phyloP scores from a whole-genome alignment of 495 filamentous ascomycete species.

The Tuber calosporum region DNA sequence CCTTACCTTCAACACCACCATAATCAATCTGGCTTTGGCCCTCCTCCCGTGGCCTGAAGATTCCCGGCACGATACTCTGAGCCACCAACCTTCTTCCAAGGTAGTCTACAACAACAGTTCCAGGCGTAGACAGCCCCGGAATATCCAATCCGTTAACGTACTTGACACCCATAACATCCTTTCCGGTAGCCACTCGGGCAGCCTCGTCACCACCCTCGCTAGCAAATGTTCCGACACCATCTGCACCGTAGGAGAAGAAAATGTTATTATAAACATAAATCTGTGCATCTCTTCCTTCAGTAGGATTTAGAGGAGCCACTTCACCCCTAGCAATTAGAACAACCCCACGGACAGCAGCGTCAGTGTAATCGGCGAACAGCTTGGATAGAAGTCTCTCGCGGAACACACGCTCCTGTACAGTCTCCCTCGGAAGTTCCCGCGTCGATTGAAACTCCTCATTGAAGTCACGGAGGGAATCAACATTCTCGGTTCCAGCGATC shows the following conservation, averaged over 20 bases:
- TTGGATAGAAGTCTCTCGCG: slow-evolving; percentile 88
- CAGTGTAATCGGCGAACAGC: slow-evolving; percentile 94
- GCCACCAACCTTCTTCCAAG: slow-evolving; percentile 94
- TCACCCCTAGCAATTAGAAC: slow-evolving; percentile 88
- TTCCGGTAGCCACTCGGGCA: slow-evolving; percentile 89
- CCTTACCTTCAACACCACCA: slow-evolving; percentile 94
- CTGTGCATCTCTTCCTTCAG: slow-evolving; percentile 83
- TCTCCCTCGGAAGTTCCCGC: slow-evolving; percentile 82
- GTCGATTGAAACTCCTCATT: slow-evolving; percentile 99
- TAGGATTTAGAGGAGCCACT: slow-evolving; percentile 92
- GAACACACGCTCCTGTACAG: slow-evolving; percentile 92
- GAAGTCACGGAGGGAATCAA: slow-evolving; percentile 92
- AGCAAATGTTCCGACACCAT: slow-evolving; percentile 95
- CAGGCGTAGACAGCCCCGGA: slow-evolving; percentile 83
- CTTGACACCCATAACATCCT: slow-evolving; percentile 90
- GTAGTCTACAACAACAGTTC: slow-evolving; percentile 95
- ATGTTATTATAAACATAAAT: slow-evolving; percentile 99
- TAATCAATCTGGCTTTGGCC: slow-evolving; percentile 99
- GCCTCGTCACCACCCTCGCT: slow-evolving; percentile 96
- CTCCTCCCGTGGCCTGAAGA: slow-evolving; percentile 96
- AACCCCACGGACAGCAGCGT: slow-evolving; percentile 89
- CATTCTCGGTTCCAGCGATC: slow-evolving; percentile 79
- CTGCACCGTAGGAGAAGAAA: slow-evolving; percentile 97
- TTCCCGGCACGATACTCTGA: slow-evolving; percentile 96
- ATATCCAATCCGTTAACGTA: slow-evolving; percentile 96